Evolutionary conservation across 2,329 filamentous ascomycete species (phyloP).

Genomic region (Boeremia exigua): DNA sequence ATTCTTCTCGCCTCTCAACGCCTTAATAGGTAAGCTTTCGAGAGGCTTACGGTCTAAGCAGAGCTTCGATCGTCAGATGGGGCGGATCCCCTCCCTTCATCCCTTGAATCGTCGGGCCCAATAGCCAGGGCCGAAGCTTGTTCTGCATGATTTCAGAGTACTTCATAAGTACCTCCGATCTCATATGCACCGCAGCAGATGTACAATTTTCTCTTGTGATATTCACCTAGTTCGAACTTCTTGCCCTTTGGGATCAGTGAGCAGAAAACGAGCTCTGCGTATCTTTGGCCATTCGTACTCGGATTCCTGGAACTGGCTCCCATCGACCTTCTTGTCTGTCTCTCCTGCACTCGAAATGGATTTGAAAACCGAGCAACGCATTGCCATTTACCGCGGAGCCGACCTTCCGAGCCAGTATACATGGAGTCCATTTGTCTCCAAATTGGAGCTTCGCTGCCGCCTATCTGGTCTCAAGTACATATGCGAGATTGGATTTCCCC

Average conservation of each 20-base stretch:
- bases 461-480: slow-evolving; percentile 58
- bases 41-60: slow-evolving; percentile 3
- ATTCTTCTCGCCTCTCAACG: slow-evolving; percentile 6
- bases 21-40: slow-evolving; percentile 11
- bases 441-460: slow-evolving; percentile 67
- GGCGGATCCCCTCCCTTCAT: slow-evolving; percentile 1
- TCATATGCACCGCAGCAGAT: background rate
- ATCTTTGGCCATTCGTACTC: background rate
- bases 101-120: slow-evolving; percentile 1
- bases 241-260: background rate
- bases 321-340: background rate
- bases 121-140: background rate
- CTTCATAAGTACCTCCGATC: background rate
- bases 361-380: background rate
- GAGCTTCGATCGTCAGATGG: slow-evolving; percentile 2
- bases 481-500: slow-evolving; percentile 53
- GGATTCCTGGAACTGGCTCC: background rate
- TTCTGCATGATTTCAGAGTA: background rate
- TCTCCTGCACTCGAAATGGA: background rate
- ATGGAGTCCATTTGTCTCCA: slow-evolving; percentile 69
- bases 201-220: background rate
- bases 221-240: background rate
- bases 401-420: slow-evolving; percentile 51
- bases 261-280: background rate
- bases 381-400: slow-evolving; percentile 61